Base-by-base conservation (phyloP, 331 rosid species). In the Spiraea crenata region DNA sequence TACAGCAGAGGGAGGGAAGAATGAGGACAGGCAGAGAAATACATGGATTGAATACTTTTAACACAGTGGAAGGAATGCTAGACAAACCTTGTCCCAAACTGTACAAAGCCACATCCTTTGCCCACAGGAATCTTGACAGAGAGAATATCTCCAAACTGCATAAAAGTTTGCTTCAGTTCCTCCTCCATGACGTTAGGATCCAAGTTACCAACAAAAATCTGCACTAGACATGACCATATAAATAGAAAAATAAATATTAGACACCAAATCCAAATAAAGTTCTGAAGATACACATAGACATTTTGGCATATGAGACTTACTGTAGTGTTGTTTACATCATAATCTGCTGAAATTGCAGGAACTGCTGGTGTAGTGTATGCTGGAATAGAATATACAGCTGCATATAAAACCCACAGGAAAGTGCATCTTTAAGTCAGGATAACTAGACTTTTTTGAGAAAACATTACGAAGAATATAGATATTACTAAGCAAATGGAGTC, bases 161-260 rank as follows among this genome's bases (percentile, higher is more conserved):
- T 37, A 68, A 88, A 88, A 31, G 80, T 79, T 81, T 90, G 95
- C 80, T 90, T 90, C 80, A 90, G 70, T 77, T 90, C 92, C 66
- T 90, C 97, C 66, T 88, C 97, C 5, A 86, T 66, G 76, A 86
- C 81, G 73, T 80, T 88, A 64, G 81, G 83, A 77, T 90, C 97
- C 87, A 90, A 84, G 86, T 77, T 90, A 45, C 95, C 92, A 67
- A 90, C 90, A 86, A 79, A 88, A 80, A 90, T 65, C 96, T 90
- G 90, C 76, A 74, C 38, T 5, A 1, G 38, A 62, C 40, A 70
- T n/a, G 17, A 65, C 34, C 38, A 3, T 8, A 31, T 13, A 50
- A 39, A 49, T 49, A 31, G 77, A 63, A 52, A 83, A 80, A 62
- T 17, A 67, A 67, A 67, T 4, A 16, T 10, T 17, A 46, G 15